These are phyloP conservation scores for Przewalskia tangutica DNA, from an alignment of 257 asterid genomes.

Conservation along the genomic window DNA sequence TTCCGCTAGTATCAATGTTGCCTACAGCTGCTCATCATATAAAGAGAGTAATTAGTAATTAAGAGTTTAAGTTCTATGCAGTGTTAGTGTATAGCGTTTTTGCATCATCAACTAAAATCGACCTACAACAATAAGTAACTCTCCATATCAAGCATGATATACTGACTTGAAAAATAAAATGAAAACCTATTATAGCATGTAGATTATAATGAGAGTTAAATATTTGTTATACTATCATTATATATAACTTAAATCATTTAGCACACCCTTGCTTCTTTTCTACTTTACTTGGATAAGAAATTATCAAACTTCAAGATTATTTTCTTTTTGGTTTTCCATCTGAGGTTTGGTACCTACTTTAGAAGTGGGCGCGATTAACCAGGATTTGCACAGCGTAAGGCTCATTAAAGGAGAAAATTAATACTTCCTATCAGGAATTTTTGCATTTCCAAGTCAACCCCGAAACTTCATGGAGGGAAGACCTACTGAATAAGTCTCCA, in stretches of 20 bases:
- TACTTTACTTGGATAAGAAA: neutral
- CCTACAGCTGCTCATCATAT: constrained; percentile 57
- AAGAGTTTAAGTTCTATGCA: neutral
- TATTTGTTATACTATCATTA: no score
- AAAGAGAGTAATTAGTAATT: neutral
- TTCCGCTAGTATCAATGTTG: constrained; percentile 93
- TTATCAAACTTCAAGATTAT: neutral
- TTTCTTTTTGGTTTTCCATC: neutral
- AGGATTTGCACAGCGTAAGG: neutral
- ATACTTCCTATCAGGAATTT: neutral
- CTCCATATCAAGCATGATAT: no score
- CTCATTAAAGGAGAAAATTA: no score
- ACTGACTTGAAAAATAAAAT: neutral
- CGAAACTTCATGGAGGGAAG: neutral
- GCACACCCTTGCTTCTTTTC: neutral
- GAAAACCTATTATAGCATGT: neutral
- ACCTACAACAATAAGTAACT: neutral
- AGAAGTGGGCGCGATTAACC: neutral
- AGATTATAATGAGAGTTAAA: neutral
- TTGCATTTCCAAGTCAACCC: neutral
- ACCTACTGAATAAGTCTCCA: no score
- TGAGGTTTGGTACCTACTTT: neutral
- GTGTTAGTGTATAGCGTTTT: neutral
- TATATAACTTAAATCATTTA: neutral
- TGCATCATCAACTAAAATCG: neutral